Evolutionary conservation across 2,329 filamentous ascomycete species (phyloP).

Genomic region (Colletotrichum australisinense): DNA sequence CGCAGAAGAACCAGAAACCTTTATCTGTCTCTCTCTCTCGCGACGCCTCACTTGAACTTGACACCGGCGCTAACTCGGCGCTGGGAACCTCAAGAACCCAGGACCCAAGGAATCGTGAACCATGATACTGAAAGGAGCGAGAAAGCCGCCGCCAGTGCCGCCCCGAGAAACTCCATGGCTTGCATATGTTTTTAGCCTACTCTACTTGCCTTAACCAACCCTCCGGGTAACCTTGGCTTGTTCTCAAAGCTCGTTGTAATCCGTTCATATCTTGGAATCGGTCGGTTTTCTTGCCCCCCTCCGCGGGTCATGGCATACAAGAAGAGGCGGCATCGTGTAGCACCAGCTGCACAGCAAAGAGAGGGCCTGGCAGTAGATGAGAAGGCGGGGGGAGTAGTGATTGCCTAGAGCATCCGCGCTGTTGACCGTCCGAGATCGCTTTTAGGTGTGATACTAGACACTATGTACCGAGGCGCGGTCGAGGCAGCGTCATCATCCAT

Average conservation of each 20-base stretch:
- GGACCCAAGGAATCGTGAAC: neutral
- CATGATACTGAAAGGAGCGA: neutral
- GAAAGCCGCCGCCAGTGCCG: neutral
- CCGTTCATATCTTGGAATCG: slow-evolving; percentile 14
- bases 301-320: slow-evolving; percentile 4
- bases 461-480: neutral
- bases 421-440: neutral
- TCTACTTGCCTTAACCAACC: neutral
- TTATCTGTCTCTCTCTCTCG: neutral
- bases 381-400: neutral
- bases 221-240: neutral
- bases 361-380: neutral
- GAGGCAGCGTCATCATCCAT: neutral
- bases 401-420: neutral
- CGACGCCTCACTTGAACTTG: neutral
- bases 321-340: neutral
- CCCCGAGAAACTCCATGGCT: neutral
- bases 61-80: slow-evolving; percentile 5
- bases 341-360: neutral
- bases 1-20: slow-evolving; percentile 6
- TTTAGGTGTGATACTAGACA: neutral
- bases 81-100: neutral
- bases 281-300: neutral
- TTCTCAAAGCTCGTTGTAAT: neutral
- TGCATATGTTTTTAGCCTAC: neutral